Conservation (phyloP, 306 rosid genomes). For the Vigna unguiculata region DNA sequence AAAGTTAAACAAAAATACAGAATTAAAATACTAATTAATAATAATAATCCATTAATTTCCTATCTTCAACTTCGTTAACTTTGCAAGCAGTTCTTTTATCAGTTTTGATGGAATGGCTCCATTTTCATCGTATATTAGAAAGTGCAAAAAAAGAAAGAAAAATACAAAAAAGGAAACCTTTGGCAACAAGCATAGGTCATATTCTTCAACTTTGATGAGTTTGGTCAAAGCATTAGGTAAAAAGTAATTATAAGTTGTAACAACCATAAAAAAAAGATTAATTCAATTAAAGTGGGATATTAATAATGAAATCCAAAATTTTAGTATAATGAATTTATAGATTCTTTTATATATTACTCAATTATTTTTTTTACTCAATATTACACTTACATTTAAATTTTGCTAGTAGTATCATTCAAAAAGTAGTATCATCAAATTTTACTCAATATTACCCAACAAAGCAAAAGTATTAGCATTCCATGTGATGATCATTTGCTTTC, state of each 20-base stretch:
- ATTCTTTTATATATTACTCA: no score
- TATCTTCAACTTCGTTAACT: neutral
- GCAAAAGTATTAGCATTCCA: neutral
- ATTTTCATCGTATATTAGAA: no score
- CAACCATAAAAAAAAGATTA: slow-evolving; percentile 18
- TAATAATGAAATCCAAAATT: no score
- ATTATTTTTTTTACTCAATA: no score
- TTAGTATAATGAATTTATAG: no score
- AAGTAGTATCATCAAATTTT: no score
- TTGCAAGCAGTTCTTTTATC: neutral
- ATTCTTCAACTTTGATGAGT: neutral
- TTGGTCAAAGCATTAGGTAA: slow-evolving; percentile 38
- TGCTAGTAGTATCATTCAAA: no score
- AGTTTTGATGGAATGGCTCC: neutral
- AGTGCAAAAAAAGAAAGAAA: neutral
- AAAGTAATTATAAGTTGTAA: slow-evolving; percentile 28
- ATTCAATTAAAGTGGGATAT: slow-evolving; percentile 2
- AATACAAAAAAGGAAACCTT: no score
- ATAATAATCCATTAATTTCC: no score
- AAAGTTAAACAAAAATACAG: neutral
- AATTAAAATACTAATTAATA: no score
- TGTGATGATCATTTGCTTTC: neutral
- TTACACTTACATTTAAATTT: no score
- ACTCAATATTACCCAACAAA: no score
- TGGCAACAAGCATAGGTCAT: neutral